Conservation (phyloP, 1,139 yeast species). For the Pneumocystis jirovecii region DNA sequence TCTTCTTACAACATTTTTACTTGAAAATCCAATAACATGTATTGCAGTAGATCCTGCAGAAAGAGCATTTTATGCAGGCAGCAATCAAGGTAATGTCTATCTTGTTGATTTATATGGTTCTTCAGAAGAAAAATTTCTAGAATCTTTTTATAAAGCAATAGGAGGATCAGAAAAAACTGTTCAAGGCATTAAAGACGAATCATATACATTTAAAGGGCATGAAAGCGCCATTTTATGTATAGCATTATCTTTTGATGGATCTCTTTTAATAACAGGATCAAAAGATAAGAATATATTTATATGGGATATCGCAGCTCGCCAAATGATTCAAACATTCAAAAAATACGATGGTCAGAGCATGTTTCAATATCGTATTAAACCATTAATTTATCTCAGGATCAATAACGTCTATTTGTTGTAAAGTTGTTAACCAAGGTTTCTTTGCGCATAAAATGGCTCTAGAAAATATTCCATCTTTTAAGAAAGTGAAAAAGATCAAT, state of each 20-base stretch:
- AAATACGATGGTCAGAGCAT: constrained; percentile 26
- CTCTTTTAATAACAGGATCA: constrained; percentile 61
- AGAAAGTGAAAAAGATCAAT: constrained; percentile 6
- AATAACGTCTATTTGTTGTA: background rate
- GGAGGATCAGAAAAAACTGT: constrained; percentile 40
- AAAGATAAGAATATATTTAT: constrained; percentile 48
- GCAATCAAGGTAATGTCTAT: constrained; percentile 47
- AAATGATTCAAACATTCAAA: constrained; percentile 51
- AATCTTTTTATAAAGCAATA: constrained; percentile 32
- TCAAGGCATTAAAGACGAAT: constrained; percentile 18
- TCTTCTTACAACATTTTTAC: constrained; percentile 55
- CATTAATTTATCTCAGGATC: background rate
- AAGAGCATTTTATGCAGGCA: constrained; percentile 58
- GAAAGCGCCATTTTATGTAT: constrained; percentile 35
- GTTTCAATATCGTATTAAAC: background rate
- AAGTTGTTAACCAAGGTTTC: background rate
- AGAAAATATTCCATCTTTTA: constrained; percentile 6
- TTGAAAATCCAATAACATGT: constrained; percentile 42
- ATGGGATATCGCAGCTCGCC: constrained; percentile 64
- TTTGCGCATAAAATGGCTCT: background rate
- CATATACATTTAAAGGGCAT: constrained; percentile 18
- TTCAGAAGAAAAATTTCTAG: constrained; percentile 27
- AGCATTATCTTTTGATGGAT: constrained; percentile 60
- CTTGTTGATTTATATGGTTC: constrained; percentile 38
- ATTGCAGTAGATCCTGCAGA: constrained; percentile 70